phyloP scores from a whole-genome alignment of 75 land plant genomes.

The Larix kaempferi region DNA sequence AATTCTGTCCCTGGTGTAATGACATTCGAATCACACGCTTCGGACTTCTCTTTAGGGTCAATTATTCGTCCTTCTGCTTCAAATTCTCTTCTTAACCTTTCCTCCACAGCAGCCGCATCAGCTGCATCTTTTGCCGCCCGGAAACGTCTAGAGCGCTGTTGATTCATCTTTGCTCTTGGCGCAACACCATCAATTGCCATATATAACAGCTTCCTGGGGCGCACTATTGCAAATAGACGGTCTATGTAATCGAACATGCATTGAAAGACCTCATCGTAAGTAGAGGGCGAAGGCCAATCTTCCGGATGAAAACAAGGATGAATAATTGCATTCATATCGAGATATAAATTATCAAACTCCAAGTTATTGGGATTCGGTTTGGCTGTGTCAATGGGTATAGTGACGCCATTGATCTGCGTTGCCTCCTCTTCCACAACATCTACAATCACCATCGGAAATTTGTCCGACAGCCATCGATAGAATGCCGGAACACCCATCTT shows the following conservation, averaged over 20 bases:
- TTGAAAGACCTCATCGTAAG: conserved; percentile 10
- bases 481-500: neutral
- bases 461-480: neutral
- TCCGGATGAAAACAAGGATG: conserved; percentile 86
- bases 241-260: conserved; percentile 84
- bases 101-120: conserved; percentile 83
- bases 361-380: conserved; percentile 57
- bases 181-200: conserved; percentile 88
- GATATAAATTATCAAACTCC: conserved; percentile 73
- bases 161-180: conserved; percentile 75
- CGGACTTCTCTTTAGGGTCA: conserved; percentile 60
- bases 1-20: conserved; percentile 90
- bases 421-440: neutral
- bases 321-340: conserved; percentile 72
- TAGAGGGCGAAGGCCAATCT: conserved; percentile 3
- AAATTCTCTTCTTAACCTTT: conserved; percentile 60
- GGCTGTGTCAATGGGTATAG: conserved; percentile 22
- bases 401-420: neutral
- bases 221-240: conserved; percentile 70
- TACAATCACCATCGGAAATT: neutral
- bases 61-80: conserved; percentile 71
- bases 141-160: conserved; percentile 65
- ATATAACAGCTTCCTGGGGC: conserved; percentile 69
- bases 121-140: conserved; percentile 77
- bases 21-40: conserved; percentile 77